phyloP scores from a whole-genome alignment of 2,329 filamentous ascomycete species.

The Plenodomus lindquistii region DNA sequence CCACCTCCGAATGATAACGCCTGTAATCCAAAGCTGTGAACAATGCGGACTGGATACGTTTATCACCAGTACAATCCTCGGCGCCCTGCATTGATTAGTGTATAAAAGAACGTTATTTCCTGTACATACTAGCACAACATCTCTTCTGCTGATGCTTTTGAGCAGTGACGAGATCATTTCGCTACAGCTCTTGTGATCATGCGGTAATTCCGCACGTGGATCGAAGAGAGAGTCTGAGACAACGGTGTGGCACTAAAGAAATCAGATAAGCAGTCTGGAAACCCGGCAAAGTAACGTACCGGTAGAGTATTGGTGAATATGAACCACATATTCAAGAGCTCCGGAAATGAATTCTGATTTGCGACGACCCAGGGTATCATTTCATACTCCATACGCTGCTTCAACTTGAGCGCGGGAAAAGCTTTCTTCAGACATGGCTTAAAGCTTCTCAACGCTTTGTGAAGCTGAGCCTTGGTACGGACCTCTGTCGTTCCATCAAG shows the following conservation, averaged over 20 bases:
- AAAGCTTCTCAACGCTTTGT: not conserved
- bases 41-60: too few relatives aligned
- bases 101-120: not conserved
- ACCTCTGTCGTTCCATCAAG: not conserved
- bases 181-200: not conserved
- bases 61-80: too few relatives aligned
- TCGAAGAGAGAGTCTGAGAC: not conserved
- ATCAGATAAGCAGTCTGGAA: not conserved
- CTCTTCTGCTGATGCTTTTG: not conserved
- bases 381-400: conserved; percentile 7
- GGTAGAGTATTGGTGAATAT: conserved; percentile 16
- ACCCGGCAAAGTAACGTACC: conserved; percentile 14
- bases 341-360: conserved; percentile 5
- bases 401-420: not conserved
- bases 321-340: conserved; percentile 5
- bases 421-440: too few relatives aligned
- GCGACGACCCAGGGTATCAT: conserved; percentile 15
- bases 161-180: not conserved
- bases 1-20: not conserved
- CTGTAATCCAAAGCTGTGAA: too few relatives aligned
- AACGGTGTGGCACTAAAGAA: not conserved
- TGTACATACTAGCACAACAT: not conserved
- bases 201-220: not conserved
- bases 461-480: not conserved
- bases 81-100: too few relatives aligned